Base-by-base conservation (phyloP, 306 rosid genomes). In the Trifolium subterraneum region DNA sequence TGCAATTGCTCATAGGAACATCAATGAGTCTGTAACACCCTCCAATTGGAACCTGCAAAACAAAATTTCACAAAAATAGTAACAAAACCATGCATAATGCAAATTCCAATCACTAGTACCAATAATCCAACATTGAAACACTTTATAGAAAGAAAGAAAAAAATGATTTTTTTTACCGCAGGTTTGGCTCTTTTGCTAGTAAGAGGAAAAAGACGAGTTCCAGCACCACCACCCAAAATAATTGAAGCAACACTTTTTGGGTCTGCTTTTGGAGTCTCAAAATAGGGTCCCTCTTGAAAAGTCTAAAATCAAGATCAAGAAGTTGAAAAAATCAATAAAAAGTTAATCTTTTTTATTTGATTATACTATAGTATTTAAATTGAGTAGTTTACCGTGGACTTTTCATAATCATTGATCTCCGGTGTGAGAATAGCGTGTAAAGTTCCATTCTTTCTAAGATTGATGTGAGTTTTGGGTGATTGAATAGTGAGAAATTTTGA, bases 1-100 rank as follows among this genome's bases (percentile, higher is more conserved):
- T 91, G 87, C 98, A 91, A 51, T 91, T 93, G 73, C 98, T 93
- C 98, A 93, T 91, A 0, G 98, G 98, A 58, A 91, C 80, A 84
- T 93, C 98, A 31, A 93, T 91, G 72, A 93, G 88, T 73, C 98
- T 88, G 78, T 91, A 93, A 77, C 92, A 86, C 62, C 98, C 98
- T 72, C 98, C 98, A 8, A 93, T 85, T 0, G 98, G 98, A 82
- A 93, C 98, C 96, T 89, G 86, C 45, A 60, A 42, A 66, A 23
- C 23, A 54, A 47, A 66, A 25, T 19, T 47, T 7, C 36, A 72
- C 48, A n/a, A 68, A 72, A 73, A 70, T 5, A 18, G 72, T 4
- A 29, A n/a, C 19, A 11, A 38, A 69, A 31, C 5, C 3, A 7
- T 1, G 29, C 6, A 59, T 8, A 59, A 59, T n/a, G 33, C 14